These are phyloP conservation scores for Cladosporium sp. DNA, from an alignment of 2,329 filamentous ascomycete species.

Conservation along the genomic window DNA sequence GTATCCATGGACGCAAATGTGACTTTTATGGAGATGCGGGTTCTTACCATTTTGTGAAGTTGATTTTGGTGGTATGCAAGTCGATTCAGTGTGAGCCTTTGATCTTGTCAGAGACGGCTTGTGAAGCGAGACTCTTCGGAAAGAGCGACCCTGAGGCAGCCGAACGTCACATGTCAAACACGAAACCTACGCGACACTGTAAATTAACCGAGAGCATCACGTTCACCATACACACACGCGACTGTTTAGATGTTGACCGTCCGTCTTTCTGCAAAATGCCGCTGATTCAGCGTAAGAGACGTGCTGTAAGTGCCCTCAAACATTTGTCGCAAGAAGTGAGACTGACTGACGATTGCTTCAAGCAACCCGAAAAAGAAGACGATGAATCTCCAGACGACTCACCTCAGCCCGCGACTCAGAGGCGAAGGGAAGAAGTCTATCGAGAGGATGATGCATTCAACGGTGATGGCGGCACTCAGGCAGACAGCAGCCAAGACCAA, in stretches of 20 bases:
- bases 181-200: slow-evolving; percentile 1
- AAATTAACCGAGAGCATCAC: not conserved
- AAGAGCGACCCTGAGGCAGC: not conserved
- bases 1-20: not conserved
- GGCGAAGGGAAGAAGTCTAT: slow-evolving; percentile 26
- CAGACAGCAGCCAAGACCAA: slow-evolving; percentile 37
- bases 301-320: slow-evolving; percentile 27
- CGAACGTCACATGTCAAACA: slow-evolving; percentile 19
- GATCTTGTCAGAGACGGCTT: not conserved
- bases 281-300: slow-evolving; percentile 29
- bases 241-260: not conserved
- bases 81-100: not conserved
- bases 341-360: slow-evolving; percentile 6
- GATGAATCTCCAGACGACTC: slow-evolving; percentile 27
- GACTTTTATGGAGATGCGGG: not conserved
- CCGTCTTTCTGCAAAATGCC: slow-evolving; percentile 20
- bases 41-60: slow-evolving; percentile 13
- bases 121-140: not conserved
- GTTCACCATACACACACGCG: not conserved
- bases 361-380: slow-evolving; percentile 28
- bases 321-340: not conserved
- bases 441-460: slow-evolving; percentile 25
- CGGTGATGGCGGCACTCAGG: slow-evolving; percentile 30
- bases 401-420: slow-evolving; percentile 33
- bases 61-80: not conserved